These are phyloP conservation scores for Cutaneotrichosporon sp. DNA, from an alignment of 1,284 basidiomycete genomes.

Conservation along the genomic window DNA sequence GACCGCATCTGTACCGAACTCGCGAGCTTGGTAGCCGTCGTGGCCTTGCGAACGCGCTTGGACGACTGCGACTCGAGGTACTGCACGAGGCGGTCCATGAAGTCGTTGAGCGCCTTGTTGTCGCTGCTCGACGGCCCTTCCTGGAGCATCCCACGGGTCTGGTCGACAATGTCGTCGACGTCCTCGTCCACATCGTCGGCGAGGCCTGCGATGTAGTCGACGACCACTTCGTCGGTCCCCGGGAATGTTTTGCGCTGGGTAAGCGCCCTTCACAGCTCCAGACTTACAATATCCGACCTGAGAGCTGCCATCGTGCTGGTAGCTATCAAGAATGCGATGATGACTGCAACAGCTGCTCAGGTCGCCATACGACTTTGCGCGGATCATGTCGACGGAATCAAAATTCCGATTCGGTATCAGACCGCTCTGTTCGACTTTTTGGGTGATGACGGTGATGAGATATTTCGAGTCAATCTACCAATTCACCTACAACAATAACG, in stretches of 20 bases:
- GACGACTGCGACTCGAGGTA: slow-evolving; percentile 64
- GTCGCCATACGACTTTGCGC: no score
- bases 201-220: slow-evolving; percentile 86
- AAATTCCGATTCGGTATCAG: neutral
- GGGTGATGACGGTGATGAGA: neutral
- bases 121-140: slow-evolving; percentile 38
- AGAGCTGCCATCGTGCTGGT: slow-evolving; percentile 24
- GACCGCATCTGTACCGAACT: slow-evolving; percentile 91
- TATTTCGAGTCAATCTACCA: no score
- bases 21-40: slow-evolving; percentile 67
- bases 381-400: no score
- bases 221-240: slow-evolving; percentile 85
- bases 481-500: neutral
- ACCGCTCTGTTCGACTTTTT: slow-evolving; percentile 14
- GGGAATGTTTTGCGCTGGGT: slow-evolving; percentile 63
- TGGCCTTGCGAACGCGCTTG: slow-evolving; percentile 51
- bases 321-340: neutral
- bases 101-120: slow-evolving; percentile 44
- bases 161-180: slow-evolving; percentile 70
- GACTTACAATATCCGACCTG: slow-evolving; percentile 27
- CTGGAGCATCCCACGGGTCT: slow-evolving; percentile 67
- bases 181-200: slow-evolving; percentile 90
- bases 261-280: neutral
- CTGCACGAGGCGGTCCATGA: slow-evolving; percentile 57
- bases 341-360: neutral